Evolutionary conservation across 306 rosid species (phyloP).

Genomic region (Arachis hypogaea): DNA sequence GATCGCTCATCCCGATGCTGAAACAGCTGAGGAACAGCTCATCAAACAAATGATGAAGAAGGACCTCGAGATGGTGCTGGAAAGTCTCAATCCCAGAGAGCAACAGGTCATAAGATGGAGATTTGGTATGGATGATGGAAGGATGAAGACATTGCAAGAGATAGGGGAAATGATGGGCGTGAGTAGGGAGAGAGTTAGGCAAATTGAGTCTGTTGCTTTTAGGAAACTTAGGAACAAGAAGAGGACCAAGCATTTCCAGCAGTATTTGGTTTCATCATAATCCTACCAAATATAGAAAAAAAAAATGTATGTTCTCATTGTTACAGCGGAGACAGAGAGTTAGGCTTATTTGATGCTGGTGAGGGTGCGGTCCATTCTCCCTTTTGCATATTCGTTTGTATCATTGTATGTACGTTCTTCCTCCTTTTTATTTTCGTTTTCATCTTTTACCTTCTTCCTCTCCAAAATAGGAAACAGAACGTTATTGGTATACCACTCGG

Average conservation of each 20-base stretch:
- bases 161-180: slow-evolving; percentile 93
- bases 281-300: slow-evolving; percentile 12
- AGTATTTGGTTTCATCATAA: slow-evolving; percentile 71
- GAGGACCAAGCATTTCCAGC: slow-evolving; percentile 85
- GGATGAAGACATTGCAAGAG: slow-evolving; percentile 94
- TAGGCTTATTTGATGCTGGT: slow-evolving; percentile 32
- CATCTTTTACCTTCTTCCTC: not conserved
- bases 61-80: slow-evolving; percentile 80
- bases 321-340: slow-evolving; percentile 27
- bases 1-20: slow-evolving; percentile 71
- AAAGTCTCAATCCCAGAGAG: slow-evolving; percentile 83
- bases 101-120: slow-evolving; percentile 87
- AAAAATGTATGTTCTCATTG: not conserved
- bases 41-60: slow-evolving; percentile 77
- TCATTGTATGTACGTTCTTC: slow-evolving; percentile 20
- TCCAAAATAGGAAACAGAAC: slow-evolving; percentile 32
- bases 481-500: slow-evolving; percentile 39
- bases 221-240: slow-evolving; percentile 90
- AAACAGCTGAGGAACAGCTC: slow-evolving; percentile 73
- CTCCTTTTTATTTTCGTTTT: slow-evolving; percentile 31
- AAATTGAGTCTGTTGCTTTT: slow-evolving; percentile 85
- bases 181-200: slow-evolving; percentile 95
- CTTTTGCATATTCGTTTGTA: not conserved
- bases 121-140: slow-evolving; percentile 95
- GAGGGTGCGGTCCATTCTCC: slow-evolving; percentile 16